Evolutionary conservation across 495 filamentous ascomycete species (phyloP).

Genomic region (Aspergillus heteromorphus): DNA sequence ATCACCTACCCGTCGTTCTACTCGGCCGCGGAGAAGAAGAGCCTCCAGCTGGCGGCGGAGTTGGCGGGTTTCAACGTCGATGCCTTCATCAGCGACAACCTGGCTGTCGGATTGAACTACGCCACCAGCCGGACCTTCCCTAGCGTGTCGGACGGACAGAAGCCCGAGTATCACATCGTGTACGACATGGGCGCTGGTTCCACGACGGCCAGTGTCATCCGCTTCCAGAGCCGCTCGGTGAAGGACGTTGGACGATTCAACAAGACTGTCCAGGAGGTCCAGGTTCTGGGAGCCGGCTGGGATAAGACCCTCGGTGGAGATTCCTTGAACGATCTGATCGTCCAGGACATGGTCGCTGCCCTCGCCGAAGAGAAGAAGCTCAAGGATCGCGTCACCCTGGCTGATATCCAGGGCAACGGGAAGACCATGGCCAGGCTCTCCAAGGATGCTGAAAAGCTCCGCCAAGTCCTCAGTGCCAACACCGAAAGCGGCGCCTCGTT

Average conservation of each 20-base stretch:
- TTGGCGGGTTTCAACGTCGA: constrained; percentile 84
- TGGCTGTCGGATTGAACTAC: constrained; percentile 93
- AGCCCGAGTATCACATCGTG: constrained; percentile 87
- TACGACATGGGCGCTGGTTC: constrained; percentile 98
- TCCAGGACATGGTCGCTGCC: constrained; percentile 79
- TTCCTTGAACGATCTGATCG: constrained; percentile 76
- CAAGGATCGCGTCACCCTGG: constrained; percentile 57
- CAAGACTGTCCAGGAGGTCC: constrained; percentile 92
- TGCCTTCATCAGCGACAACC: constrained; percentile 78
- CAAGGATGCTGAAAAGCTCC: constrained; percentile 83
- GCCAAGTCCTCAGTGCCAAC: constrained; percentile 93
- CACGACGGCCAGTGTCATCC: constrained; percentile 89
- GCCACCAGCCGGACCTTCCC: constrained; percentile 88
- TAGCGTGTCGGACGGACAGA: constrained; percentile 72
- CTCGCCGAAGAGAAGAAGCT: constrained; percentile 67
- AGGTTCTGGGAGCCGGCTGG: constrained; percentile 81
- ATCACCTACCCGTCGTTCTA: constrained; percentile 92
- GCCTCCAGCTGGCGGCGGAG: constrained; percentile 71
- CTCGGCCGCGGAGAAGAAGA: constrained; percentile 80
- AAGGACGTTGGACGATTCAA: constrained; percentile 93
- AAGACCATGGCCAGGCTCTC: constrained; percentile 80
- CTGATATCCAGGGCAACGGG: constrained; percentile 66
- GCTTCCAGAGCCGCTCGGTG: constrained; percentile 80
- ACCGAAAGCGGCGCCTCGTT: constrained; percentile 72
- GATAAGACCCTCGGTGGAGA: constrained; percentile 89